Conservation (phyloP, 768 basidiomycete species). For the Boletus speciosus region DNA sequence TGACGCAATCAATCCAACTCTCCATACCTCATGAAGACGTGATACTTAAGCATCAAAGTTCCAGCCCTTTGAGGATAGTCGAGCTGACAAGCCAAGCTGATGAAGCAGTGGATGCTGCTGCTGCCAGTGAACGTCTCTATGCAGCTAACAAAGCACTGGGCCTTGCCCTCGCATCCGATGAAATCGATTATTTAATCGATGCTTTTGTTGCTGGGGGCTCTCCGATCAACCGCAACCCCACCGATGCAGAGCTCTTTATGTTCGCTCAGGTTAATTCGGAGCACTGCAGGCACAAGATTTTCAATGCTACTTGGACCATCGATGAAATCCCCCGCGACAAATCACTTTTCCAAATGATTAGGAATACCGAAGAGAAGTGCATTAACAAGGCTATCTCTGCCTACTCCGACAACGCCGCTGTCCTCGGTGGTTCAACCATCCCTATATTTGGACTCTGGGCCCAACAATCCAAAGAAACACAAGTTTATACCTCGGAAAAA, state of each 20-base stretch:
- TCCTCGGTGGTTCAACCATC: constrained; percentile 67
- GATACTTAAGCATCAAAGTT: constrained; percentile 59
- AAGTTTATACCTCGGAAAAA: constrained; percentile 51
- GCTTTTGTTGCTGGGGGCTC: constrained; percentile 74
- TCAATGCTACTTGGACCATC: constrained; percentile 96
- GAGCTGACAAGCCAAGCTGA: constrained; percentile 44
- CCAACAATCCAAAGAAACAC: constrained; percentile 18
- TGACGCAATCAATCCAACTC: constrained; percentile 82
- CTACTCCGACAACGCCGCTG: constrained; percentile 98
- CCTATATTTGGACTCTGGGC: constrained; percentile 67
- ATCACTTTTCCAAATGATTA: constrained; percentile 95
- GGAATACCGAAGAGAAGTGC: constrained; percentile 84
- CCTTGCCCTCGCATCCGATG: constrained; percentile 83
- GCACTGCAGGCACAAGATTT: constrained; percentile 99
- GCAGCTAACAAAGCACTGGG: constrained; percentile 82
- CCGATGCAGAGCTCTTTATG: constrained; percentile 99
- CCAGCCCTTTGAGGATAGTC: constrained; percentile 68
- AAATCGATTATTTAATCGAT: constrained; percentile 88
- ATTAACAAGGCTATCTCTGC: constrained; percentile 85
- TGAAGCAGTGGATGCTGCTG: constrained; percentile 25
- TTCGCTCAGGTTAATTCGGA: constrained; percentile 99
- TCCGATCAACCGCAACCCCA: constrained; percentile 79
- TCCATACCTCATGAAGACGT: constrained; percentile 52
- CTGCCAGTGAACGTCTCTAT: constrained; percentile 61
- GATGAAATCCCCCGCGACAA: constrained; percentile 60